Base-by-base conservation (phyloP, 805 yeast species). In the Yarrowia deformans region DNA sequence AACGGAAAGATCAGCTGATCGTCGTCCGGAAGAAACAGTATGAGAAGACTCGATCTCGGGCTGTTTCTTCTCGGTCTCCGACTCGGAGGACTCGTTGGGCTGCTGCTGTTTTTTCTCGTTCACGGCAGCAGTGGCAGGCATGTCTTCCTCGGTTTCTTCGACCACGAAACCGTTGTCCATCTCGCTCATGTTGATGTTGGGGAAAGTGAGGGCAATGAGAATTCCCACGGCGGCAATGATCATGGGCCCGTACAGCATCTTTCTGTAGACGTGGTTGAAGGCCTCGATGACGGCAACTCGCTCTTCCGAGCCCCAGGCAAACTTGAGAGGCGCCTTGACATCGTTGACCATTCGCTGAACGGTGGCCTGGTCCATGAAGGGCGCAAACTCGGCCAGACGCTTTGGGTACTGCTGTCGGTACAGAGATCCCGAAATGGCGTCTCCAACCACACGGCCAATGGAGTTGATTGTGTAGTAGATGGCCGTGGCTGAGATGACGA, bases 391-490 rank as follows among this genome's bases (percentile, higher is more conserved):
- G 3, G 66, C 66, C 18, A 58, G 42, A 6, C 81, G 74, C 23
- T 75, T 73, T 74, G 86, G 89, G 73, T 89, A 79, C n/a, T 81
- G 75, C 72, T 87, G 85, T 14, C 90, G 84, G 91, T 91, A 89
- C 48, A 89, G 81, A 32, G 91, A 91, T 72, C 91, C 92, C 16
- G 90, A 83, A 34, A 89, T 83, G 23, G 89, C 78, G 37, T 83
- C 77, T n/a, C 93, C 93, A 58, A 88, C 73, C 3, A 90, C 90
- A 9, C 85, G 76, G 7, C 93, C 93, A 69, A 89, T 81, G 72
- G 84, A 83, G 77, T 87, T 88, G 34, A 83, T 75, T 2, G 91
- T 81, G 72, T 86, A 80, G 77, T 84, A 86, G 52, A 87, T 76
- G 1, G 90, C 83, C 54, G 87, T 83, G 35, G 85, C 82, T 54